These are phyloP conservation scores for Saussurea involucrata DNA, from an alignment of 129 eudicot species.

Conservation along the genomic window DNA sequence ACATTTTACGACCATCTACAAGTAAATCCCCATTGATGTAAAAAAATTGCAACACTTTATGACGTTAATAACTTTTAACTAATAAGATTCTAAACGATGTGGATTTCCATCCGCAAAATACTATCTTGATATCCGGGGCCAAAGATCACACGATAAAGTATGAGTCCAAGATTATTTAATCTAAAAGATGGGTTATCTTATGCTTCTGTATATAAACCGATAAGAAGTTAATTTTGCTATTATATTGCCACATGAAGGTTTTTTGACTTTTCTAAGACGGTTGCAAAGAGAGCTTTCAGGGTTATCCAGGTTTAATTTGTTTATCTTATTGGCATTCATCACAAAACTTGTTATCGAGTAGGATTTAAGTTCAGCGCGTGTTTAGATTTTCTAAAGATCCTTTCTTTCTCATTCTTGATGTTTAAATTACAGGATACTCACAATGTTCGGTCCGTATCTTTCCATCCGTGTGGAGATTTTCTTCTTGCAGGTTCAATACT, in stretches of 20 bases:
- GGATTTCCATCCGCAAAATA: slow-evolving; percentile 90
- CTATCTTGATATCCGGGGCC: slow-evolving; percentile 77
- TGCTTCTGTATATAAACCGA: background rate
- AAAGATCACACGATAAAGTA: slow-evolving; percentile 90
- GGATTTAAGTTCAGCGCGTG: background rate
- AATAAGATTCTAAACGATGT: slow-evolving; percentile 52
- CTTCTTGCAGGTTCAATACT: too few species aligned
- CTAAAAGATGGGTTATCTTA: background rate
- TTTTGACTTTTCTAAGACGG: slow-evolving; percentile 85
- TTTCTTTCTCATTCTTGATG: background rate
- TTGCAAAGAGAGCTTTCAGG: slow-evolving; percentile 81
- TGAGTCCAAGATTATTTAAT: background rate
- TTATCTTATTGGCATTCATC: background rate
- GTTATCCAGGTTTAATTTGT: slow-evolving; percentile 71
- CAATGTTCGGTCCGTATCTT: slow-evolving; percentile 83
- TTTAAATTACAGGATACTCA: slow-evolving; percentile 72
- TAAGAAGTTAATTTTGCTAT: background rate
- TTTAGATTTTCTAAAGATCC: background rate
- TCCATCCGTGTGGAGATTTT: slow-evolving; percentile 92
- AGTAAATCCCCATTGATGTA: slow-evolving; percentile 33
- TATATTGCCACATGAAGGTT: slow-evolving; percentile 51
- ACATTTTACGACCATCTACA: slow-evolving; percentile 87
- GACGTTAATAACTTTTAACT: slow-evolving; percentile 1
- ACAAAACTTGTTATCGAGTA: background rate
- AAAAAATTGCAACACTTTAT: background rate